Base-by-base conservation (phyloP, 805 yeast species). In the Sugiyamaella mastotermitis region DNA sequence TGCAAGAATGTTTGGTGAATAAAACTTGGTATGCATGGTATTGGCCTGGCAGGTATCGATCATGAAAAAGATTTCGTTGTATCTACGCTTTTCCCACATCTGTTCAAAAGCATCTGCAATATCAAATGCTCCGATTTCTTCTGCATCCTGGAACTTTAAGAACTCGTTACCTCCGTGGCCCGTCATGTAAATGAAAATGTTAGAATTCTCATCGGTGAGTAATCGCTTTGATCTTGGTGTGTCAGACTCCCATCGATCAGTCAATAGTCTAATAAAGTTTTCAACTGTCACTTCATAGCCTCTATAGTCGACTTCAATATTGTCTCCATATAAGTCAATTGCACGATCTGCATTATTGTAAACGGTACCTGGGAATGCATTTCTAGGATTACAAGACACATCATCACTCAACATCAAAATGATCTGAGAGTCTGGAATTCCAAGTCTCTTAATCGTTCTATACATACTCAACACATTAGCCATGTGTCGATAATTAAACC, bases 151-250 rank as follows among this genome's bases (percentile, higher is more conserved):
- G 60, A 92, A 92, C 62, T 92, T 92, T 52, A 92, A 72, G 60
- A 92, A 92, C 60, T 92, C 97, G 53, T 88, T 86, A 37, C 99
- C 99, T 17, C 99, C 99, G 61, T 92, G 99, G 17, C 99, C 99
- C 1, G 98, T 92, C 78, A 92, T 71, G 58, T 92, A 92, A 19
- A 92, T 82, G 60, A 92, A 84, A 35, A 92, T 86, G 58, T 92
- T 92, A 21, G 95, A 84, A 57, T 86, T 79, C 57, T 88, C 97
- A 65, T 92, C 97, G 0, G 97, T 86, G 43, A 88, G 64, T 33
- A 92, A 66, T 48, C 97, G 69, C 61, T 92, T 92, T 10, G 94
- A 83, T 46, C 95, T 71, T 3, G 98, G 97, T 48, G 90, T 95
- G 38, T 85, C 88, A 25, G 80, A 83, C 31, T 87, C 87, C 95